phyloP scores from a whole-genome alignment of 352 stramenopile species.

The Pythium coloratum region DNA sequence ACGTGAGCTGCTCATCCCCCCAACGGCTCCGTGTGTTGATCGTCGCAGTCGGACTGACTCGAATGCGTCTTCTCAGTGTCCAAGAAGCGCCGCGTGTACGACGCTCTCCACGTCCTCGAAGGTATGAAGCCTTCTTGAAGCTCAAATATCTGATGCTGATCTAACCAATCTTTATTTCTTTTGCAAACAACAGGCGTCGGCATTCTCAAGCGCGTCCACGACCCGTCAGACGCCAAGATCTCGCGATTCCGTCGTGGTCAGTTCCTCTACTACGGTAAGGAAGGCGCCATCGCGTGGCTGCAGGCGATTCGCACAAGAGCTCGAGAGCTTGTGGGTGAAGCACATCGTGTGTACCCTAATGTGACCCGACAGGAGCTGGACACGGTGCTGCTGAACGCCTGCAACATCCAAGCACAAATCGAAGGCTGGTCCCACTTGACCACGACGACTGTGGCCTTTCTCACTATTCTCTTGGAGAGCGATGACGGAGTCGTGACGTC shows the following conservation, averaged over 20 bases:
- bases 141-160: not conserved
- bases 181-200: conserved; percentile 40
- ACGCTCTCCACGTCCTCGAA: conserved; percentile 80
- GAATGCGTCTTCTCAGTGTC: conserved; percentile 35
- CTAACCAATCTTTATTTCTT: too few species aligned
- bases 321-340: conserved; percentile 6
- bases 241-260: conserved; percentile 35
- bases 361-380: conserved; percentile 36
- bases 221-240: conserved; percentile 27
- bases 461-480: conserved; percentile 56
- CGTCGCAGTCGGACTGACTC: not conserved
- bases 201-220: conserved; percentile 56
- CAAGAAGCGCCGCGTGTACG: conserved; percentile 71
- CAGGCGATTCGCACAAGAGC: conserved; percentile 19
- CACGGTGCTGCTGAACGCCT: conserved; percentile 40
- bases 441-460: conserved; percentile 52
- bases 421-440: conserved; percentile 61
- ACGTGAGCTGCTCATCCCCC: conserved; percentile 7
- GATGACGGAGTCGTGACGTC: conserved; percentile 21
- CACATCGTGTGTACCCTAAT: not conserved
- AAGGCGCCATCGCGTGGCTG: conserved; percentile 46
- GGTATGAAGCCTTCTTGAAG: conserved; percentile 27
- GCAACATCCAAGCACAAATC: conserved; percentile 40
- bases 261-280: conserved; percentile 62
- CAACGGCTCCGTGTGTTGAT: not conserved